Evolutionary conservation across 108 stramenopile genomes (phyloP).

Genomic region (Cafeteria roenbergensis): DNA sequence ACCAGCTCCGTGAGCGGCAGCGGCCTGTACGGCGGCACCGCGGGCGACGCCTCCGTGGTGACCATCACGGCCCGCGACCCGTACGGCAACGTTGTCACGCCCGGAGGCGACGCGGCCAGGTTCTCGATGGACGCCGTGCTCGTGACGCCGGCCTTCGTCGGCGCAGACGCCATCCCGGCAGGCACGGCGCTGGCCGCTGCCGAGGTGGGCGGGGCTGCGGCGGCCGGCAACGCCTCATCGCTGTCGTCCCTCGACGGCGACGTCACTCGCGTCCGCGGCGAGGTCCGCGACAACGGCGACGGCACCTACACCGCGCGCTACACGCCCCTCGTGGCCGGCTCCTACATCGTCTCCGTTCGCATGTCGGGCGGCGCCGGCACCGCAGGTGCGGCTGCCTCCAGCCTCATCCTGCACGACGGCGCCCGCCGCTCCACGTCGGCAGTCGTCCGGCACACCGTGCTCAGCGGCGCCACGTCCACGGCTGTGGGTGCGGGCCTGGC

Average conservation of each 20-base stretch:
- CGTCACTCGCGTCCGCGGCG: not conserved
- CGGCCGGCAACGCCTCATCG: too few relatives aligned
- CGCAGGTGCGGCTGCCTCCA: too few relatives aligned
- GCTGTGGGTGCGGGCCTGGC: not conserved
- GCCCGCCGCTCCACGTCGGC: not conserved
- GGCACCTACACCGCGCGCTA: not conserved
- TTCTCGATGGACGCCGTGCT: too few relatives aligned
- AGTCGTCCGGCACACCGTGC: not conserved
- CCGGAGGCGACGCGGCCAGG: not conserved
- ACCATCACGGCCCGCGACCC: not conserved
- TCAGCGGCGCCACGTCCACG: not conserved
- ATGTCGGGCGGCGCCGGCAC: too few relatives aligned
- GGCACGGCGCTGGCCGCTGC: not conserved
- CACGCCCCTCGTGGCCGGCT: not conserved
- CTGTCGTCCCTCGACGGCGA: too few relatives aligned
- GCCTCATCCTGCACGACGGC: not conserved
- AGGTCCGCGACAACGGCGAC: not conserved
- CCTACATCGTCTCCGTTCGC: not conserved
- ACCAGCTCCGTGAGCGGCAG: not conserved
- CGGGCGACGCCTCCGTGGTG: not conserved
- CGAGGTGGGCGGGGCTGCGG: not conserved
- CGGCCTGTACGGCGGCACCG: not conserved
- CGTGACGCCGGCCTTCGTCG: too few relatives aligned
- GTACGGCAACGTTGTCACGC: not conserved
- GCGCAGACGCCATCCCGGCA: not conserved